Percentiles rank a stretch among this genome's conserved stretches.
These are phyloP conservation scores for Skeletonema potamos DNA, from an alignment of 108 stramenopile genomes.

Conservation along the genomic window DNA sequence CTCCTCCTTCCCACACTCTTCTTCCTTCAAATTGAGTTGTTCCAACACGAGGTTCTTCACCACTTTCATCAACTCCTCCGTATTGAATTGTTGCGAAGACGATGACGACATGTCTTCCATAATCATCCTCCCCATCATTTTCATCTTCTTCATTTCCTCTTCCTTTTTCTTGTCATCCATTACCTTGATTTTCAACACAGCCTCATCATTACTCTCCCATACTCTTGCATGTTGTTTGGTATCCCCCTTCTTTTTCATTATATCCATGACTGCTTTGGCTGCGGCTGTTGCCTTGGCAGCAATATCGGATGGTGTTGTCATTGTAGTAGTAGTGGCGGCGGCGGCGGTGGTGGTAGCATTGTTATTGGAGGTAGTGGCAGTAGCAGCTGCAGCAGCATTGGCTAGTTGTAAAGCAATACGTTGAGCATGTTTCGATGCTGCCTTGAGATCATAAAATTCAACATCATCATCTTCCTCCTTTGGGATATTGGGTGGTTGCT, in stretches of 20 bases:
- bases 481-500: not conserved
- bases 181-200: not conserved
- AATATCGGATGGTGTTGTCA: not conserved
- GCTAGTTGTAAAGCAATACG: not conserved
- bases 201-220: not conserved
- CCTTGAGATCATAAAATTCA: not conserved
- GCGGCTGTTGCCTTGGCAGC: not conserved
- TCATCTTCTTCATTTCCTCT: too few relatives aligned
- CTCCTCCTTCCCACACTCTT: too few relatives aligned
- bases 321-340: not conserved
- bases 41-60: too few relatives aligned
- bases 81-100: too few relatives aligned
- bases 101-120: too few relatives aligned
- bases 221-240: not conserved
- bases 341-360: not conserved
- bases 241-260: not conserved
- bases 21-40: too few relatives aligned
- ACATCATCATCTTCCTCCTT: not conserved
- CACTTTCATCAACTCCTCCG: too few relatives aligned
- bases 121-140: too few relatives aligned
- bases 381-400: not conserved
- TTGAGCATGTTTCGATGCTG: not conserved
- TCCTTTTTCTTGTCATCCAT: too few relatives aligned
- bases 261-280: not conserved
- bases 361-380: too few relatives aligned